Evolutionary conservation across 2,329 filamentous ascomycete genomes (phyloP).

Genomic region (Hypoxylon rubiginosum): DNA sequence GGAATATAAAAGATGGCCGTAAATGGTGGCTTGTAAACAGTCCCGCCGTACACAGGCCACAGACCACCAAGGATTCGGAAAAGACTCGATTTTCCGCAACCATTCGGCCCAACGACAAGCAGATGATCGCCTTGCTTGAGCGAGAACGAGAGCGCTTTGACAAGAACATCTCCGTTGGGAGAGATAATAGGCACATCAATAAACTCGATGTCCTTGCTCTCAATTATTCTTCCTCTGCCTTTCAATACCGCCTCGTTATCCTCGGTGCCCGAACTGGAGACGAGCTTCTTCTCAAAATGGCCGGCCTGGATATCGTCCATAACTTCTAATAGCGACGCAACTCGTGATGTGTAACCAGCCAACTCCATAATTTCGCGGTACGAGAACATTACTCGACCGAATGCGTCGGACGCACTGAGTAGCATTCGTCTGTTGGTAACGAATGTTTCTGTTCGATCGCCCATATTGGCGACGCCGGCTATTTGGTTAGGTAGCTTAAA

Average conservation of each 20-base stretch:
- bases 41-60: conserved; percentile 97
- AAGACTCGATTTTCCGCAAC: conserved; percentile 94
- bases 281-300: conserved; percentile 95
- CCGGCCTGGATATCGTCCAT: conserved; percentile 94
- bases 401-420: conserved; percentile 93
- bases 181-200: conserved; percentile 87
- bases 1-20: conserved; percentile 98
- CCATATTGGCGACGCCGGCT: conserved; percentile 70
- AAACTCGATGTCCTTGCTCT: conserved; percentile 70
- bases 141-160: conserved; percentile 86
- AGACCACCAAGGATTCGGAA: conserved; percentile 96
- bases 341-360: conserved; percentile 93
- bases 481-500: conserved; percentile 86
- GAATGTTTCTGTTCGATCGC: conserved; percentile 81
- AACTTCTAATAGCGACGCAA: conserved; percentile 89
- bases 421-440: conserved; percentile 95
- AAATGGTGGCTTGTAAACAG: conserved; percentile 90
- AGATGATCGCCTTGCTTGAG: conserved; percentile 90
- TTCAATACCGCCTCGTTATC: conserved; percentile 86
- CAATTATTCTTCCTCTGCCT: conserved; percentile 83
- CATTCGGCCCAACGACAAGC: conserved; percentile 95
- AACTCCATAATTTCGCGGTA: conserved; percentile 98
- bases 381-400: conserved; percentile 96
- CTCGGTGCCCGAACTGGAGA: conserved; percentile 86
- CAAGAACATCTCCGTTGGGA: conserved; percentile 93